Percentiles rank a stretch among this genome's conserved stretches.
phyloP scores from a whole-genome alignment of 2,329 filamentous ascomycete genomes.

The Aureobasidium leucospermi region DNA sequence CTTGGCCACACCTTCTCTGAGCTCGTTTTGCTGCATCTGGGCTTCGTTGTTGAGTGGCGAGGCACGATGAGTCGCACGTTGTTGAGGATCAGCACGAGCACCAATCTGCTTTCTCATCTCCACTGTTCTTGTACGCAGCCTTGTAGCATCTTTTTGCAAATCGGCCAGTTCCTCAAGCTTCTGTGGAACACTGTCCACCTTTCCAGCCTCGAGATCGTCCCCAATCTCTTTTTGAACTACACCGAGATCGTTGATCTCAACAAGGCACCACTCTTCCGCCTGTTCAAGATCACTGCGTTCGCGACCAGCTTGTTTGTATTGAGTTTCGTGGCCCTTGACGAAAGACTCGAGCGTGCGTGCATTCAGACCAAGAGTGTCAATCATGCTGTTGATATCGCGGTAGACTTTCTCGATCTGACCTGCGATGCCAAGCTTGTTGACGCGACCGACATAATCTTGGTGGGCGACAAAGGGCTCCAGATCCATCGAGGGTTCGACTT shows the following conservation, averaged over 20 bases:
- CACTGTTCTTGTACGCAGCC: slow-evolving; percentile 66
- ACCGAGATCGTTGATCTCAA: slow-evolving; percentile 65
- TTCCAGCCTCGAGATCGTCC: slow-evolving; percentile 58
- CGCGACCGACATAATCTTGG: slow-evolving; percentile 36
- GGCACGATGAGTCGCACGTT: slow-evolving; percentile 55
- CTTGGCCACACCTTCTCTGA: slow-evolving; percentile 66
- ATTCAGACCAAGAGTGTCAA: slow-evolving; percentile 86
- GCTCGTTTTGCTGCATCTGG: slow-evolving; percentile 71
- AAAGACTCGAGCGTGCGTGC: slow-evolving; percentile 57
- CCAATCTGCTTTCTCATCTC: slow-evolving; percentile 72
- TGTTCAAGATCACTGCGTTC: slow-evolving; percentile 57
- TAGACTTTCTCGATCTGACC: slow-evolving; percentile 51
- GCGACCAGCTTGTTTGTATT: slow-evolving; percentile 45
- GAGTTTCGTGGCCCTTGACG: slow-evolving; percentile 58
- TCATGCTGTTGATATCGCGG: slow-evolving; percentile 85
- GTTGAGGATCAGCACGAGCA: slow-evolving; percentile 60
- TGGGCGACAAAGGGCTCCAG: slow-evolving; percentile 61
- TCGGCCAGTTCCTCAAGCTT: slow-evolving; percentile 63
- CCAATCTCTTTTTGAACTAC: slow-evolving; percentile 46
- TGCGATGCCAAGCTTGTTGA: slow-evolving; percentile 35
- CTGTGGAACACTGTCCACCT: slow-evolving; percentile 59
- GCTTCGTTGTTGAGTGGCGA: slow-evolving; percentile 81
- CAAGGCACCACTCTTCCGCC: slow-evolving; percentile 58
- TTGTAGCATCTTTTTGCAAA: slow-evolving; percentile 61
- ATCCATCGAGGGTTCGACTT: slow-evolving; percentile 53